Percentiles rank a stretch among this genome's conserved stretches.
phyloP scores from a whole-genome alignment of 2,329 filamentous ascomycete species.

The Chaetomium sp. region DNA sequence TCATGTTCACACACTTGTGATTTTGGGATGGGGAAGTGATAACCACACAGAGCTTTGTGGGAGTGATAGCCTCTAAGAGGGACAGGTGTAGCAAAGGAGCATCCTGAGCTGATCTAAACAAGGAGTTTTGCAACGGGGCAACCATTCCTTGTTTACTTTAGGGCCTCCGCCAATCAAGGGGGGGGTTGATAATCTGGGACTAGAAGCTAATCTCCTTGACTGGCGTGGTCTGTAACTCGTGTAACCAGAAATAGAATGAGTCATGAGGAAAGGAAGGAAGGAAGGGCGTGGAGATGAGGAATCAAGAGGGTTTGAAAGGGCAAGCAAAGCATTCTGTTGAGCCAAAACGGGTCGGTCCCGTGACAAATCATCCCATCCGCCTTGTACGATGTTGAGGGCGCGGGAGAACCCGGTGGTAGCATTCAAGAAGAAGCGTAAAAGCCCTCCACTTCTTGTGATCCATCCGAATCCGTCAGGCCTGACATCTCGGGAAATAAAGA shows the following conservation, averaged over 20 bases:
- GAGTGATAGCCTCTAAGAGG: constrained; percentile 1
- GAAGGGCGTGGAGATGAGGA: not conserved
- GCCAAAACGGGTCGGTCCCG: not conserved
- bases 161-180: not conserved
- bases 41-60: constrained; percentile 16
- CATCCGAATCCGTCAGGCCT: constrained; percentile 4
- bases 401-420: not conserved
- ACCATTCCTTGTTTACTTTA: not conserved
- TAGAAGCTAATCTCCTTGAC: not conserved
- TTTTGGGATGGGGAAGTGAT: not conserved
- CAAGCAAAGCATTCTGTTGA: not conserved
- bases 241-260: not conserved
- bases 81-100: not conserved
- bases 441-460: not conserved
- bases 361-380: constrained; percentile 19
- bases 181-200: not conserved
- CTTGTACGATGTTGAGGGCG: constrained; percentile 4
- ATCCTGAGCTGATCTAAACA: not conserved
- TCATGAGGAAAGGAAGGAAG: not conserved
- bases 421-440: not conserved
- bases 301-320: not conserved
- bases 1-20: not conserved
- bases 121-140: not conserved
- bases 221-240: not conserved
- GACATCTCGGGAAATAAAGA: not conserved